Base-by-base conservation (phyloP, 73 alveolate genomes). In the Symbiodinium natans region DNA sequence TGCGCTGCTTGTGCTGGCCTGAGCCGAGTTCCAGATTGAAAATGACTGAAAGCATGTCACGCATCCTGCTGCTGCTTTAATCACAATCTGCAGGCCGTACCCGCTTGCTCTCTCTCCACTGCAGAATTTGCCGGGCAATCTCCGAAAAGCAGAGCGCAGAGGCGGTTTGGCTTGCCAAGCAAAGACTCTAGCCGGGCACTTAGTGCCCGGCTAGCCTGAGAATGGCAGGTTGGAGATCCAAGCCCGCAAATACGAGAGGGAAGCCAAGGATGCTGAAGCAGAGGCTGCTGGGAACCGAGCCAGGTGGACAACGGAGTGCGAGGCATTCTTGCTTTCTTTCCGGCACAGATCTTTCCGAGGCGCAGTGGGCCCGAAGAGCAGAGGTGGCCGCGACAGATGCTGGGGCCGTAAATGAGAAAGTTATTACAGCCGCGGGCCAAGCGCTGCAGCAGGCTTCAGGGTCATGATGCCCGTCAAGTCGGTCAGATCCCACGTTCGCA, bases 331-430 rank as follows among this genome's bases (percentile, higher is more conserved):
- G 41, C 27, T 10, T 10, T 71, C 83, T 23, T 29, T 29, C 27
- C 39, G 27, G 83, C 39, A 23, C 11, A 13, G 41, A 10, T 74
- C 34, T 25, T 34, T 42, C n/a, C 21, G n/a, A 87, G 94, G 95
- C 95, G 31, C 23, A 17, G 36, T 88, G 95, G 95, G 95, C 85
- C 21, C 95, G 73, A 7, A 54, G 86, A 13, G 95, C 95, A 40
- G 46, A 88, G 36, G 17, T 19, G 1, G 95, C 95, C 27, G 95
- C 86, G 43, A 88, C 95, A 4, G 95, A 88, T 10, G 95, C 95
- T 38, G 95, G 95, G 46, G 85, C 95, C 46, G 80, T 68, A 27
- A 21, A 6, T 4, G 95, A 88, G 95, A 59, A 88, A 82, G 95
- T 88, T 25, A 86, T 48, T 80, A 52, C 54, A 46, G 93, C 34